Evolutionary conservation across 108 stramenopile species (phyloP).

Genomic region (Cyclotella kingstonii): DNA sequence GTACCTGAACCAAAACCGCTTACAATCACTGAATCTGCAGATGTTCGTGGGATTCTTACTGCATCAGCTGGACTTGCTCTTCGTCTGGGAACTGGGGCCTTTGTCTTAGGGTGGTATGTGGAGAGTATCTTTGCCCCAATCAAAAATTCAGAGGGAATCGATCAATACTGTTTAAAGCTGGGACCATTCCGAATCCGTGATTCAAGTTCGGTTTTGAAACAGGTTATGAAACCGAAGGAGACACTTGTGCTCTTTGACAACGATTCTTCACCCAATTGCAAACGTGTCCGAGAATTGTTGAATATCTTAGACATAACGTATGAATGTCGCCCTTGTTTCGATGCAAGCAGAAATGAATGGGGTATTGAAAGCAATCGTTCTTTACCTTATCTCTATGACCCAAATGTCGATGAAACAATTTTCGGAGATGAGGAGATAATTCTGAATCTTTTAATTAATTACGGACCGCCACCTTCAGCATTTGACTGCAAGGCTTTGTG

Average conservation of each 20-base stretch:
- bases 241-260: slow-evolving; percentile 88
- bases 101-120: slow-evolving; percentile 75
- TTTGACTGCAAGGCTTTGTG: slow-evolving; percentile 67
- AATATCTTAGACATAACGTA: slow-evolving; percentile 82
- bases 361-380: slow-evolving; percentile 52
- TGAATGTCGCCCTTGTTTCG: slow-evolving; percentile 75
- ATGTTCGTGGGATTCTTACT: slow-evolving; percentile 39
- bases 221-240: slow-evolving; percentile 46
- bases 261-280: slow-evolving; percentile 83
- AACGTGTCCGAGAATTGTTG: slow-evolving; percentile 83
- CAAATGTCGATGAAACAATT: slow-evolving; percentile 69
- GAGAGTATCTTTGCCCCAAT: slow-evolving; percentile 35
- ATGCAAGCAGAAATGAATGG: slow-evolving; percentile 23
- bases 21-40: slow-evolving; percentile 37
- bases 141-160: slow-evolving; percentile 16
- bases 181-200: slow-evolving; percentile 68
- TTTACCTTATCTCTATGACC: slow-evolving; percentile 79
- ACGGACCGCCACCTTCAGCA: slow-evolving; percentile 61
- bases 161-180: slow-evolving; percentile 54
- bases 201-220: slow-evolving; percentile 56
- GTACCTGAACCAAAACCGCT: slow-evolving; percentile 65
- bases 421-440: slow-evolving; percentile 81
- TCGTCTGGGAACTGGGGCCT: slow-evolving; percentile 65
- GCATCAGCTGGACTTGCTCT: slow-evolving; percentile 50
- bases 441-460: slow-evolving; percentile 72